A percentile compares a stretch with the other conserved stretches of the same genome.
These are phyloP conservation scores for Corymbia calophylla DNA, from an alignment of 441 rosid genomes.

Conservation along the genomic window DNA sequence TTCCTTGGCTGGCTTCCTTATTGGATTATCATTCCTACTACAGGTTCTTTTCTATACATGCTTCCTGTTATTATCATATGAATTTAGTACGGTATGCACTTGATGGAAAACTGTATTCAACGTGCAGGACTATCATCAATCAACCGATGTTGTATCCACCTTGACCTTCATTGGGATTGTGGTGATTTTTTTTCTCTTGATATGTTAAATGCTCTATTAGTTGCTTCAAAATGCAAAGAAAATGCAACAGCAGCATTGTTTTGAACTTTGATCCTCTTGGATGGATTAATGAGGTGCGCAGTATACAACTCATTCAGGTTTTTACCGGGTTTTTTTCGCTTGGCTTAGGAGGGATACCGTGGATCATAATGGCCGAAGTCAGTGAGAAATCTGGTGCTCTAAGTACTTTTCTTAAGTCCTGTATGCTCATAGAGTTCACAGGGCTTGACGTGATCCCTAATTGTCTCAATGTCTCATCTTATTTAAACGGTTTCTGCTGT, in stretches of 20 bases:
- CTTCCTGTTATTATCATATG: neutral
- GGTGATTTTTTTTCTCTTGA: neutral
- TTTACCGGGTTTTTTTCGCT: neutral
- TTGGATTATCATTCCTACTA: slow-evolving; percentile 5
- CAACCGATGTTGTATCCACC: neutral
- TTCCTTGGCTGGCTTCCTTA: neutral
- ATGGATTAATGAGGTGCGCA: neutral
- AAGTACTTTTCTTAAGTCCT: neutral
- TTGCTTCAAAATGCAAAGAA: neutral
- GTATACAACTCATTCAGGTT: neutral
- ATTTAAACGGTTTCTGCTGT: neutral
- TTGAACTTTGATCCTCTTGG: neutral
- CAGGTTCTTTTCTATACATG: neutral
- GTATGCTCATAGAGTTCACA: neutral
- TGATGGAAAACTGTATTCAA: neutral
- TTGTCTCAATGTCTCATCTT: neutral
- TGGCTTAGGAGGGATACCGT: slow-evolving; percentile 5
- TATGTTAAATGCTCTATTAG: neutral
- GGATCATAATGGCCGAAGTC: slow-evolving; percentile 14
- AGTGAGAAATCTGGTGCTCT: neutral
- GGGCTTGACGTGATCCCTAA: neutral
- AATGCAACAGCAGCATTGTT: neutral
- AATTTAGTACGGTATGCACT: neutral
- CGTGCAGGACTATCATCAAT: neutral
- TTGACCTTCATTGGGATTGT: neutral